Base-by-base conservation (phyloP, 805 yeast genomes). In the Danielia oregonensis region DNA sequence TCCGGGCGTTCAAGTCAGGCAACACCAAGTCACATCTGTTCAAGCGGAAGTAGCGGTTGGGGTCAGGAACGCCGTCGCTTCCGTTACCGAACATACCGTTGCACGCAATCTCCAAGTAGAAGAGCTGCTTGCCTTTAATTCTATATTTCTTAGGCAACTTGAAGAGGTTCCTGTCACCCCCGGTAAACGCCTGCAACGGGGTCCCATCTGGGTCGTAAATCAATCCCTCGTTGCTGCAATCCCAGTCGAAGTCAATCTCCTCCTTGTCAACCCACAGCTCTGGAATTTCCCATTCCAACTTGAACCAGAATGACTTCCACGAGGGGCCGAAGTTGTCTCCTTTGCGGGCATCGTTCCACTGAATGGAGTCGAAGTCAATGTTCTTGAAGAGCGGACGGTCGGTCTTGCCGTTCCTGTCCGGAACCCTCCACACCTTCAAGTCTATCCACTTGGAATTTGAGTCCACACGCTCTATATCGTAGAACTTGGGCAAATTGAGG, bases 261-360 rank as follows among this genome's bases (percentile, higher is more conserved):
- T 53, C 42, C 15, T 66, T 54, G 7, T 62, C 46, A 13, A 67
- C 30, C 85, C 86, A 81, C 3, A 68, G 55, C 11, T 65, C 46
- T 0, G 96, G 95, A 4, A 91, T 65, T n/a, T 66, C 63, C 38
- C 86, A 60, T 10, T 70, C 61, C 14, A 91, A 63, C 46, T 78
- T 74, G 61, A 93, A 87, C 98, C 98, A 91, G 44, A 87, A 94
- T 1, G 97, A 84, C 39, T 91, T 82, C 98, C 98, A 91, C 10
- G 94, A 83, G 3, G 98, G 98, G 0, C 97, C 97, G 56, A 85
- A 87, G 6, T 69, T 62, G 46, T 85, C 81, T 15, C 93, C 94
- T 44, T 78, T 79, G 10, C 60, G 56, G n/a, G 86, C 82, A 16
- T 67, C 63, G 45, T 70, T 63, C 70, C 78, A 78, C 15, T 71